A percentile compares a stretch with the other conserved stretches of the same genome.
phyloP scores from a whole-genome alignment of 352 stramenopile species.

The Aphanomyces cochlioides region DNA sequence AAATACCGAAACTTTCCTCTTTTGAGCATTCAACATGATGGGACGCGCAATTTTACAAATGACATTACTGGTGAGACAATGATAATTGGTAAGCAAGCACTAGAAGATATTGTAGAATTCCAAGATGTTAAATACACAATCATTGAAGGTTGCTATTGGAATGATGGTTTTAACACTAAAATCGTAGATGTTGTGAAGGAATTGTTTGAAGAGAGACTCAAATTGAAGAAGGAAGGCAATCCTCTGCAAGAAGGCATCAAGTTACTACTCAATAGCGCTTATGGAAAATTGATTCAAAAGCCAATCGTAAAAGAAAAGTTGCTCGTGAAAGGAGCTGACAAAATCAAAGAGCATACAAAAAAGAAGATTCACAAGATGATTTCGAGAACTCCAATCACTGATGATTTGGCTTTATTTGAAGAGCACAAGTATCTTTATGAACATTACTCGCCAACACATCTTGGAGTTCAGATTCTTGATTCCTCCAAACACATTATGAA shows the following conservation, averaged over 20 bases:
- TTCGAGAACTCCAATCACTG: constrained; percentile 24
- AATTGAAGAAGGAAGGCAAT: constrained; percentile 30
- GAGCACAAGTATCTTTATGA: too few relatives aligned
- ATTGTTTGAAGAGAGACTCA: constrained; percentile 25
- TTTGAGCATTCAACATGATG: constrained; percentile 16
- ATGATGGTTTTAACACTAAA: constrained; percentile 31
- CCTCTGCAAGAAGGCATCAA: constrained; percentile 29
- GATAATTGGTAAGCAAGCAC: constrained; percentile 26
- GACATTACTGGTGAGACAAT: constrained; percentile 21
- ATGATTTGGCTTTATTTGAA: too few relatives aligned
- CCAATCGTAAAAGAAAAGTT: constrained; percentile 31
- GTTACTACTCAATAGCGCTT: constrained; percentile 29
- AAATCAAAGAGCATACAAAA: constrained; percentile 27
- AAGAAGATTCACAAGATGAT: constrained; percentile 32
- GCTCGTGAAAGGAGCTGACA: constrained; percentile 24
- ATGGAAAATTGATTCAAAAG: constrained; percentile 30
- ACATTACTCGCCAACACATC: too few relatives aligned
- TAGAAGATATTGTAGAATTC: constrained; percentile 31
- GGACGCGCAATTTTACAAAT: constrained; percentile 28
- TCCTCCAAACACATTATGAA: too few relatives aligned
- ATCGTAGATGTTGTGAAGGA: constrained; percentile 22
- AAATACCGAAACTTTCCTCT: constrained; percentile 29
- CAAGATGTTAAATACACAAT: constrained; percentile 24
- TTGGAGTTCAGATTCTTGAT: too few relatives aligned
- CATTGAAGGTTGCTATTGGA: constrained; percentile 31